Percentiles rank a stretch among this genome's conserved stretches.
These are phyloP conservation scores for Thuidium tamariscinum DNA, from an alignment of 225 moss, liverwort and hornwort genomes.

Conservation along the genomic window DNA sequence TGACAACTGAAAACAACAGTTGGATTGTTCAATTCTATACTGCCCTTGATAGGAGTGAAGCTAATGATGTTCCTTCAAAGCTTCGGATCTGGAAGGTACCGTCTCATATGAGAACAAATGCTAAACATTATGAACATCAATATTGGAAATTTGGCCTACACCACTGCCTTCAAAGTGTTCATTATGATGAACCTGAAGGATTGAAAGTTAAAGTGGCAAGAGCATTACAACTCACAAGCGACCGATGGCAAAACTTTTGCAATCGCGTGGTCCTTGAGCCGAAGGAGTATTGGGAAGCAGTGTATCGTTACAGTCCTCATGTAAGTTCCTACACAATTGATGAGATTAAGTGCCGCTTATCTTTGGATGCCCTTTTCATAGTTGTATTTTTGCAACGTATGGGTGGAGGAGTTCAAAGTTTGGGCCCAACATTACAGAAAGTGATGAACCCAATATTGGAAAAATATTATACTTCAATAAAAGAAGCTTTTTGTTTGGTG, in stretches of 20 bases:
- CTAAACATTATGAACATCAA: not conserved
- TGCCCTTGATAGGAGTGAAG: not conserved
- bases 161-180: not conserved
- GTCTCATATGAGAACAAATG: accelerated
- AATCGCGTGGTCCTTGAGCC: not conserved
- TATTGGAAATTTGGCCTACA: not conserved
- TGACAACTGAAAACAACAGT: not conserved
- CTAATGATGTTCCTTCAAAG: not conserved
- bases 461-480: accelerated
- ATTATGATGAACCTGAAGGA: not conserved
- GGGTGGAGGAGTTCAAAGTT: accelerated
- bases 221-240: not conserved
- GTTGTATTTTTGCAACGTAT: accelerated
- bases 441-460: accelerated
- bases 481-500: accelerated
- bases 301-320: not conserved
- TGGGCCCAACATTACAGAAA: not conserved
- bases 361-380: not conserved
- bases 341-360: not conserved
- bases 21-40: not conserved
- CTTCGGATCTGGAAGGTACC: not conserved
- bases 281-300: not conserved
- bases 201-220: not conserved
- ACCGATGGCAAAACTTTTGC: not conserved
- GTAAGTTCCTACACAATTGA: not conserved